Evolutionary conservation across 345 rosid species (phyloP).

Genomic region (Clarkia xantiana): DNA sequence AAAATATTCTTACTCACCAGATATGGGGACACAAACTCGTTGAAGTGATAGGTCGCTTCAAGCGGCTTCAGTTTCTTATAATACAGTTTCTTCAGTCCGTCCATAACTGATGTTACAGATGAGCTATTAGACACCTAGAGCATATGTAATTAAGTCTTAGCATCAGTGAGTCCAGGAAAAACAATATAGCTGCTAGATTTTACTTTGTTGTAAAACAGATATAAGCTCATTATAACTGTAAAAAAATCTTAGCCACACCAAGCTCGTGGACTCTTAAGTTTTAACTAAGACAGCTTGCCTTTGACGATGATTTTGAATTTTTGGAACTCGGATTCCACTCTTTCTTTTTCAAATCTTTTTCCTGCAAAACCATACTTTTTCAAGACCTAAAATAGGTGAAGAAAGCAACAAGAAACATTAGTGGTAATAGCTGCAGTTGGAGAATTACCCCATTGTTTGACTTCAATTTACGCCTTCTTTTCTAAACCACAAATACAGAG

Average conservation of each 20-base stretch:
- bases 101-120: conserved; percentile 77
- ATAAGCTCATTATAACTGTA: no score
- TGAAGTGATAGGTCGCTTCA: conserved; percentile 71
- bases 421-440: not conserved
- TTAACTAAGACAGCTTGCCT: not conserved
- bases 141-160: not conserved
- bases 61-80: conserved; percentile 81
- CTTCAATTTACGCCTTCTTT: conserved; percentile 41
- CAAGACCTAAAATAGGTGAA: not conserved
- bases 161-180: not conserved
- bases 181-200: not conserved
- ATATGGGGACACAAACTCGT: conserved; percentile 86
- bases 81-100: conserved; percentile 82
- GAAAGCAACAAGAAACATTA: not conserved
- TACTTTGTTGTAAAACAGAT: no score
- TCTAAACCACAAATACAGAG: conserved; percentile 21
- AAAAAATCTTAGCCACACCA: no score
- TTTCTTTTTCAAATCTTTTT: not conserved
- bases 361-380: not conserved
- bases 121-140: conserved; percentile 39
- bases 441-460: conserved; percentile 47
- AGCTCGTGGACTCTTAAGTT: no score
- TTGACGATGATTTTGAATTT: not conserved
- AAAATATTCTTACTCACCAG: conserved; percentile 39
- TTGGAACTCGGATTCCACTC: conserved; percentile 1